These are phyloP conservation scores for Dictyostelium gargantuum DNA, from an alignment of 208 protist species.

Conservation along the genomic window DNA sequence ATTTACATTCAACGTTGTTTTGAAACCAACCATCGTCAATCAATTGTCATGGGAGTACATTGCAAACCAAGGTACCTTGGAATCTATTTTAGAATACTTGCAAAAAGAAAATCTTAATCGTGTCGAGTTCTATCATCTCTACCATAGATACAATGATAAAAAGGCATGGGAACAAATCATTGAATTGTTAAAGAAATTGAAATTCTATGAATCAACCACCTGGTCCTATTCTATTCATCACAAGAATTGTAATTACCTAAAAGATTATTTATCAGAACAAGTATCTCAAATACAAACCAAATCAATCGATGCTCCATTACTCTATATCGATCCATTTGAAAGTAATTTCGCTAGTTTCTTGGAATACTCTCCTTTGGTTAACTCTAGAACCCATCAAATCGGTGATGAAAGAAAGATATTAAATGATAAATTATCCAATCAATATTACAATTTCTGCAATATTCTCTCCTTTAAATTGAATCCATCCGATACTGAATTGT, in stretches of 20 bases:
- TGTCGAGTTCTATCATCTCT: not conserved
- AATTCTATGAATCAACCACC: not conserved
- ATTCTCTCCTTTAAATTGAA: not conserved
- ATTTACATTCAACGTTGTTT: conserved; percentile 40
- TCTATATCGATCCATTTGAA: not conserved
- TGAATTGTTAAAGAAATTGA: not conserved
- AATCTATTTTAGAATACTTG: conserved; percentile 6
- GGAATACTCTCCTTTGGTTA: conserved; percentile 46
- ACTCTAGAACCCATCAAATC: conserved; percentile 29
- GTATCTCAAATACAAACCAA: not conserved
- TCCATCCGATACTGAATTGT: not conserved
- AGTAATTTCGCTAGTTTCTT: not conserved
- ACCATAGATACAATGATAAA: not conserved
- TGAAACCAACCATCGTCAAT: conserved; percentile 10
- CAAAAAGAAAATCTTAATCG: conserved; percentile 1
- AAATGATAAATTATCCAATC: not conserved
- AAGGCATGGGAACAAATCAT: not conserved
- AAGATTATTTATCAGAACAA: not conserved
- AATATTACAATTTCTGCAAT: conserved; percentile 1
- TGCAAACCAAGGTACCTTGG: not conserved
- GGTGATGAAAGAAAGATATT: conserved; percentile 34
- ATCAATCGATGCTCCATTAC: not conserved
- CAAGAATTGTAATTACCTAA: not conserved
- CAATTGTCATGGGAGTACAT: conserved; percentile 48
- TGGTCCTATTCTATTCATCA: conserved; percentile 37